Conservation (phyloP, 768 basidiomycete species). For the Suillus discolor region DNA sequence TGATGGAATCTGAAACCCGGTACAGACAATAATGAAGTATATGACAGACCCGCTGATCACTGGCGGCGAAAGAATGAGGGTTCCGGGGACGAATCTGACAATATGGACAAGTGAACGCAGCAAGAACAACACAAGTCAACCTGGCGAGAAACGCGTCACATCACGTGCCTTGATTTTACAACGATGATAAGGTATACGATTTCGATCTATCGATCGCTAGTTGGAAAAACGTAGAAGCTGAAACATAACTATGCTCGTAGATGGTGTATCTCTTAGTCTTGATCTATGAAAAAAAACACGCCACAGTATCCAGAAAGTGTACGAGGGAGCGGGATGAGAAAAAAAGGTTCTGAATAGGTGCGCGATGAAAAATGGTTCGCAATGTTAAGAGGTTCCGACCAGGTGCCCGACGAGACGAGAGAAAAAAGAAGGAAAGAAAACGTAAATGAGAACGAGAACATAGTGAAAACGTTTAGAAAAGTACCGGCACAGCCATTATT, state of each 20-base stretch:
- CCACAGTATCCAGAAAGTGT: not conserved
- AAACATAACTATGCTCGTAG: conserved; percentile 2
- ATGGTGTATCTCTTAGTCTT: not conserved
- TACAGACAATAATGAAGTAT: not conserved
- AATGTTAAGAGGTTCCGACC: not conserved
- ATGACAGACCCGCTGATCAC: conserved; percentile 33
- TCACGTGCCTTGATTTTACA: conserved; percentile 9
- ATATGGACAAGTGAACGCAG: no score
- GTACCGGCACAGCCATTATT: not conserved
- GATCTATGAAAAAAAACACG: not conserved
- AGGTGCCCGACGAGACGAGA: conserved; percentile 4
- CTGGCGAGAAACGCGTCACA: not conserved
- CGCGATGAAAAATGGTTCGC: not conserved
- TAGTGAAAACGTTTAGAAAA: not conserved
- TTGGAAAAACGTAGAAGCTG: not conserved
- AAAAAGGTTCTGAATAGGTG: not conserved
- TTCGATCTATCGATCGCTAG: not conserved
- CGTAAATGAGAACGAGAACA: not conserved
- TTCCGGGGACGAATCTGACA: not conserved
- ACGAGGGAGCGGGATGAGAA: not conserved
- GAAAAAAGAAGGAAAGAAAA: not conserved
- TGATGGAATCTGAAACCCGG: not conserved
- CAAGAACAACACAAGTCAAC: no score
- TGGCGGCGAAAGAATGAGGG: conserved; percentile 9
- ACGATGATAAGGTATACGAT: not conserved